A percentile compares a stretch with the other conserved stretches of the same genome.
These are phyloP conservation scores for Pulveroboletus sp. DNA, from an alignment of 768 basidiomycete species.

Conservation along the genomic window DNA sequence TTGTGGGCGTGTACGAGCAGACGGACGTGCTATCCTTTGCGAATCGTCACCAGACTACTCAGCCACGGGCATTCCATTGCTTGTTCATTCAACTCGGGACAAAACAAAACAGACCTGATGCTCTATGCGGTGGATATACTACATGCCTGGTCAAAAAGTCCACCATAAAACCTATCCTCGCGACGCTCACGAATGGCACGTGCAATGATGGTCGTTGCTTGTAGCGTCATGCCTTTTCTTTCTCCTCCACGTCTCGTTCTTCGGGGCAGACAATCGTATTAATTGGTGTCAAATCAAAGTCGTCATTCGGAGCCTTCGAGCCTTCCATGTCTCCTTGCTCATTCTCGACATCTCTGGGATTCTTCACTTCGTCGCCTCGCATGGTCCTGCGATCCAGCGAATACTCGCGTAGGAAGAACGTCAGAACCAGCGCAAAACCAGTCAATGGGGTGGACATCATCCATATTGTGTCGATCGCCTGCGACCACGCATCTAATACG, in stretches of 20 bases:
- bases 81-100: too few relatives aligned
- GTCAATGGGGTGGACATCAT: conserved; percentile 54
- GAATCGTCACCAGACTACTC: too few relatives aligned
- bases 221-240: not conserved
- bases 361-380: conserved; percentile 27
- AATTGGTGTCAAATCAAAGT: not conserved
- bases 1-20: too few relatives aligned
- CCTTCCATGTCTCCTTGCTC: not conserved
- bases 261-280: not conserved
- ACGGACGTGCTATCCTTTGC: too few relatives aligned
- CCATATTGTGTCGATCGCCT: conserved; percentile 63
- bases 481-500: conserved; percentile 59
- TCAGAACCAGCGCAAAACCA: conserved; percentile 46
- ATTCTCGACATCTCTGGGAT: conserved; percentile 29
- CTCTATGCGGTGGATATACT: not conserved
- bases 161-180: not conserved
- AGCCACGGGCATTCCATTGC: too few relatives aligned
- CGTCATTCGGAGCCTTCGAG: not conserved
- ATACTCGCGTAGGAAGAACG: conserved; percentile 57
- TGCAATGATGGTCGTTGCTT: not conserved
- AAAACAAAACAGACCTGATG: not conserved
- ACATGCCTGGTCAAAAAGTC: not conserved
- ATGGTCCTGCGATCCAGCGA: conserved; percentile 52
- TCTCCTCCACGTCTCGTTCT: not conserved
- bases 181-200: not conserved